Evolutionary conservation across 2,329 filamentous ascomycete genomes (phyloP).

Genomic region (Davidsoniella virescens): DNA sequence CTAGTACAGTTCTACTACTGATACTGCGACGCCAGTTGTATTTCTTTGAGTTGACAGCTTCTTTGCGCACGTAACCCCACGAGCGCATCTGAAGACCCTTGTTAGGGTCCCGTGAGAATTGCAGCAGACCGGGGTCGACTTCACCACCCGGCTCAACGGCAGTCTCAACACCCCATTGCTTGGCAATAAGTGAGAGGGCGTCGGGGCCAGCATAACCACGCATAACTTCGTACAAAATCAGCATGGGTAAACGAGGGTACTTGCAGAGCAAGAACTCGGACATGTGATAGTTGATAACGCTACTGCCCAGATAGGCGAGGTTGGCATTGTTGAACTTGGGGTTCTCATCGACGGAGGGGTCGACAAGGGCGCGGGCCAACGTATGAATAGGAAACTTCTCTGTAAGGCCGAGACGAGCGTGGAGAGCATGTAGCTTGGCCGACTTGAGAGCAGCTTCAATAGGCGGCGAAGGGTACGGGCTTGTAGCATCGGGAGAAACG

Average conservation of each 20-base stretch:
- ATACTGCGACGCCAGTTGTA: conserved; percentile 50
- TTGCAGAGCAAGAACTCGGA: conserved; percentile 75
- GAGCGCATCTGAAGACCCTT: conserved; percentile 28
- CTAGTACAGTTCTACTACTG: conserved; percentile 62
- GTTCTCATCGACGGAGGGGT: conserved; percentile 67
- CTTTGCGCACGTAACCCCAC: conserved; percentile 36
- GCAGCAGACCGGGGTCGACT: conserved; percentile 79
- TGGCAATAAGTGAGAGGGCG: conserved; percentile 55
- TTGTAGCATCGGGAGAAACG: conserved; percentile 20
- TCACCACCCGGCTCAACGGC: conserved; percentile 79
- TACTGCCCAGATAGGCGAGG: conserved; percentile 63
- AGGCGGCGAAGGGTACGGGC: conserved; percentile 51
- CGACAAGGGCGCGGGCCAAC: conserved; percentile 70
- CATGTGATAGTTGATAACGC: conserved; percentile 76
- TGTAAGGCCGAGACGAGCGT: conserved; percentile 73
- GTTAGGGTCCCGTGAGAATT: conserved; percentile 45
- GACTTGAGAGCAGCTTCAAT: conserved; percentile 52
- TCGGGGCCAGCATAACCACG: conserved; percentile 66
- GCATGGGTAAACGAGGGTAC: conserved; percentile 80
- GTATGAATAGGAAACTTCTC: conserved; percentile 70
- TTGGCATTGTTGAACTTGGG: conserved; percentile 76
- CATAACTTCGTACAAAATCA: conserved; percentile 74
- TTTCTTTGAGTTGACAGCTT: conserved; percentile 28
- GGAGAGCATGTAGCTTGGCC: conserved; percentile 80
- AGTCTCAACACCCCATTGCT: conserved; percentile 81